Evolutionary conservation across 306 rosid species (phyloP), one percentile per base, ranked within the genome.

Genomic region (Bauhinia variegata): DNA sequence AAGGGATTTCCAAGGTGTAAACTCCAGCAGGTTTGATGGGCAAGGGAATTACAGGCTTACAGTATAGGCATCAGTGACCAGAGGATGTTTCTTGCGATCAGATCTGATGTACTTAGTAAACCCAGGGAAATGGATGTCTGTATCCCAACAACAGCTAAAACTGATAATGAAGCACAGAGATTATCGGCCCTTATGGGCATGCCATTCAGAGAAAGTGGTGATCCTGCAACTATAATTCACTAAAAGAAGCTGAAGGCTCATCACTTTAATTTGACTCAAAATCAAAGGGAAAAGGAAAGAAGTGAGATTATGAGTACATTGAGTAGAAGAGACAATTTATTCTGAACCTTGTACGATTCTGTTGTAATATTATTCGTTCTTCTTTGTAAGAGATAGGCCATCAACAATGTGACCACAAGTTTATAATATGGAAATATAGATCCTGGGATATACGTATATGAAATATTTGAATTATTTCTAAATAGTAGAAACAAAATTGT

Each of bases 61-160:
- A 63, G 78, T 33, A 17, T 93, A 4, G 99, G 99, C 17, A 8
- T 90, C 12, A 68, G 76, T 10, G 99, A 93, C 65, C 99, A 90
- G 78, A 69, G 90, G 11, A 96, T 93, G 71, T 93, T 93, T 75
- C 97, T 97, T 0, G 96, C 90, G 82, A 81, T 93, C 73, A 77
- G 79, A 75, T 79, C 57, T 37, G 99, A 85, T 68, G 65, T 70
- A 3, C 18, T 86, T 6, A 85, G 95, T n/a, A 88, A 79, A 49
- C 83, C 90, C n/a, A 84, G 90, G 83, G 99, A 97, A 78, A 93
- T 93, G 99, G 99, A 93, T 60, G 63, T 93, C 65, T 88, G 96
- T 75, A 92, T 92, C 33, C 8, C 42, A n/a, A 89, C 98, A 5
- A 86, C 96, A 0, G 96, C 96, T 7, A 71, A 83, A 70, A 80